Base-by-base conservation (phyloP, 2,329 filamentous ascomycete species). In the Hypocreales sp. region DNA sequence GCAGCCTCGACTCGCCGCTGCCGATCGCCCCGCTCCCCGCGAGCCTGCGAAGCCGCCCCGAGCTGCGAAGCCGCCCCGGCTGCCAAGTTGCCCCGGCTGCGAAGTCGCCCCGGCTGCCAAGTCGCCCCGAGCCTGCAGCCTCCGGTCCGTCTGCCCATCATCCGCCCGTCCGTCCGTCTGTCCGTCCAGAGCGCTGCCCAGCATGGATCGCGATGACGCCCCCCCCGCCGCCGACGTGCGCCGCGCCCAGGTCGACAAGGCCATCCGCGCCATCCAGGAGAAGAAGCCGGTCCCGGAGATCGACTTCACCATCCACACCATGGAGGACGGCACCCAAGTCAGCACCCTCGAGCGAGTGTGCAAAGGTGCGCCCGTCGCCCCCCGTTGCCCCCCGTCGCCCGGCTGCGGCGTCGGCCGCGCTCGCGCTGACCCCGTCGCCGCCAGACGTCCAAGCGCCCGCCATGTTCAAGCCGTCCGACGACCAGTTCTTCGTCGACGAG, bases 211-310 rank as follows among this genome's bases (percentile, higher is more conserved):
- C 40, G 61, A 60, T 40, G 55, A 44, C 42, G 51, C 55, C 31
- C 28, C 38, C 26, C 36, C 41, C 28, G 32, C 50, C 28, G 40
- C 38, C 39, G 59, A 61, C 27, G 57, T 63, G 26, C 58, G 55
- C 51, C 65, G 53, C 45, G 51, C 58, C 45, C 73, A 79, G 54
- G 69, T 94, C 49, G 83, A 93, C 60, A 87, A 83, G 71, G 79
- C 82, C 43, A 78, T 87, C 48, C 82, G 81, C 53, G 90, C 90
- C 34, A 84, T 98, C 47, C 75, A 77, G 53, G 74, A 94, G 46
- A 95, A 95, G 77, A 87, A 80, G 64, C 86, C 87, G 29, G 68
- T 92, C 27, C 90, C 90, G 32, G 87, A 95, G 66, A 95, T 98
- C 47, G 90, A 98, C 63, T 98, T 98, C 55, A 92, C 83, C 31